phyloP scores from a whole-genome alignment of 1,139 yeast genomes.

The Scheffersomyces parashehatae region DNA sequence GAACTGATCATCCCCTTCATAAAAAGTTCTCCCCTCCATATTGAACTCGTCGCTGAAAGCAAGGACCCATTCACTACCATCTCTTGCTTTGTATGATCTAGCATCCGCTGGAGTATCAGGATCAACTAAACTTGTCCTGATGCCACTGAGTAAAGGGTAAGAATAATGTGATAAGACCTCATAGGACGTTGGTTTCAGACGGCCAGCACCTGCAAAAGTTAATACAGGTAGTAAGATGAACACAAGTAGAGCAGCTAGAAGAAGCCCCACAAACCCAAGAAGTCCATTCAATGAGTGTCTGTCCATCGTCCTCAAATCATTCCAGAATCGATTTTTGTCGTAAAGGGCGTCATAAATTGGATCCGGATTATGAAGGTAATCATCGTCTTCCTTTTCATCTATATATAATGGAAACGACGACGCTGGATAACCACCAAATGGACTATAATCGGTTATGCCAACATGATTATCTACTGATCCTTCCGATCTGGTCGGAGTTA shows the following conservation, averaged over 20 bases:
- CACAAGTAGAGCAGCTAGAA: constrained; percentile 60
- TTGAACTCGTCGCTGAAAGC: constrained; percentile 85
- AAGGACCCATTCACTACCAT: constrained; percentile 67
- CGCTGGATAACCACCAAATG: constrained; percentile 95
- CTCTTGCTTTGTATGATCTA: constrained; percentile 39
- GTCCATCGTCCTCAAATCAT: constrained; percentile 64
- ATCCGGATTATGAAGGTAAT: constrained; percentile 89
- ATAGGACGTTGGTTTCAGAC: constrained; percentile 30
- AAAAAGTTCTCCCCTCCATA: constrained; percentile 79
- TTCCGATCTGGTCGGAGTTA: constrained; percentile 11
- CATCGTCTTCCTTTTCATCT: constrained; percentile 91
- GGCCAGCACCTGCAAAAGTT: constrained; percentile 66
- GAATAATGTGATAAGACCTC: constrained; percentile 56
- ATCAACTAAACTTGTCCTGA: constrained; percentile 65
- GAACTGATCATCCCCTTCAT: constrained; percentile 81
- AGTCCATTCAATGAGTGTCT: constrained; percentile 58
- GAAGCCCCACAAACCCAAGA: constrained; percentile 56
- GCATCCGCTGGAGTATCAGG: constrained; percentile 75
- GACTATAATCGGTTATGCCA: constrained; percentile 50
- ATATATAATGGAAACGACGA: constrained; percentile 80
- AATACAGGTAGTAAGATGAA: constrained; percentile 74
- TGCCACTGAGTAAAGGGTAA: constrained; percentile 61
- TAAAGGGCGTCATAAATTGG: constrained; percentile 83
- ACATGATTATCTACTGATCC: constrained; percentile 7
- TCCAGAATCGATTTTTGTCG: constrained; percentile 60